These are phyloP conservation scores for Argentina anserina DNA, from an alignment of 306 rosid species.

Conservation along the genomic window DNA sequence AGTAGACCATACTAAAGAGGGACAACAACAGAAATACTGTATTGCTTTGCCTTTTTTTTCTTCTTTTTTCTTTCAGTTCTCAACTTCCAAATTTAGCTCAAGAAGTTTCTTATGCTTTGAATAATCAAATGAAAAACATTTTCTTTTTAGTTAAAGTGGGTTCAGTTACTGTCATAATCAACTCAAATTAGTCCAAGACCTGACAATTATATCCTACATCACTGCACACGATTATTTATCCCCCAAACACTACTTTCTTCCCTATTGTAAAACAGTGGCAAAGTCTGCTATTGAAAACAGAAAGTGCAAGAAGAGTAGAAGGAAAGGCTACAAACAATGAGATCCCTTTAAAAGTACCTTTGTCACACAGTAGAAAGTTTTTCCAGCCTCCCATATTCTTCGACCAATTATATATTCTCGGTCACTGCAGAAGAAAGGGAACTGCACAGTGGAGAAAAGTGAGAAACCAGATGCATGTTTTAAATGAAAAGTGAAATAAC, in stretches of 20 bases:
- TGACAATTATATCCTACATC: not conserved
- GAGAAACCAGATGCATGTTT: constrained; percentile 26
- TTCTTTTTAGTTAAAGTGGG: not conserved
- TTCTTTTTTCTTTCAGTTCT: not conserved
- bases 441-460: constrained; percentile 44
- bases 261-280: not conserved
- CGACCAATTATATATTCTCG: constrained; percentile 95
- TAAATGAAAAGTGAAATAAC: constrained; percentile 1
- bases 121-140: not conserved
- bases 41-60: not conserved
- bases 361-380: constrained; percentile 82
- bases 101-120: not conserved
- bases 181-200: not conserved
- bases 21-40: not conserved
- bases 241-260: not conserved
- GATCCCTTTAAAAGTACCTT: constrained; percentile 52
- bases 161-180: not conserved
- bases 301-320: constrained; percentile 13
- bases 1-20: not conserved
- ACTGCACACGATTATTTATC: not conserved
- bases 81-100: not conserved
- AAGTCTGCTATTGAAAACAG: not conserved
- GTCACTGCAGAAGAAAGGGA: constrained; percentile 98
- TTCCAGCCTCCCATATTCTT: constrained; percentile 95
- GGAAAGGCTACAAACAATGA: constrained; percentile 9